Percentiles rank a stretch among this genome's conserved stretches.
Conservation (phyloP, 2,329 filamentous ascomycete genomes). For the Apiospora saccharicola region DNA sequence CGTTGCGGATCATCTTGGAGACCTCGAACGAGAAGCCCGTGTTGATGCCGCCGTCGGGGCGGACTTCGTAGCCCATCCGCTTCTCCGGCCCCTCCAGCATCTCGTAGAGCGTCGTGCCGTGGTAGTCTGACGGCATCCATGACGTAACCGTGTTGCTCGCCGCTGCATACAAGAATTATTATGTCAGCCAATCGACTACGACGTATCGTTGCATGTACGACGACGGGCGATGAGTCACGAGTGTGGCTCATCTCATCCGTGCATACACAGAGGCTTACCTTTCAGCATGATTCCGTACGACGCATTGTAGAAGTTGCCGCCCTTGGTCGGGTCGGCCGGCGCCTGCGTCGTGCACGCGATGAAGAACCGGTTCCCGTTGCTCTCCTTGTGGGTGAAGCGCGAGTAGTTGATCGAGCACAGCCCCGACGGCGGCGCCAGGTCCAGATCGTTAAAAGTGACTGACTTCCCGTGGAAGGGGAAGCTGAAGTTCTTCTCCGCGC, state of each 20-base stretch:
- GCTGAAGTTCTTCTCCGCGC: constrained; percentile 30
- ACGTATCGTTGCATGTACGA: background rate
- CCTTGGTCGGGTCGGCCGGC: constrained; percentile 27
- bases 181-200: background rate
- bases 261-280: background rate
- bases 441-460: constrained; percentile 30
- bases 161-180: background rate
- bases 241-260: background rate
- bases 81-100: constrained; percentile 29
- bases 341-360: constrained; percentile 27
- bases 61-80: constrained; percentile 28
- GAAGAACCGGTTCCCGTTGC: constrained; percentile 34
- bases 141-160: constrained; percentile 32
- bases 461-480: constrained; percentile 29
- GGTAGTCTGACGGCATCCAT: constrained; percentile 32
- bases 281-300: constrained; percentile 36
- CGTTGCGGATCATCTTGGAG: constrained; percentile 29
- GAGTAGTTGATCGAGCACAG: constrained; percentile 33
- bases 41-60: constrained; percentile 31
- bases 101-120: constrained; percentile 35
- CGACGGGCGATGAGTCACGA: too few species aligned
- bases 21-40: constrained; percentile 31
- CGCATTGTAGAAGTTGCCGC: constrained; percentile 34
- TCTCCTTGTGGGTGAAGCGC: constrained; percentile 31
- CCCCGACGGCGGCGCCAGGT: constrained; percentile 32